Percentiles rank a stretch among this genome's conserved stretches.
Evolutionary conservation across 2,329 filamentous ascomycete species (phyloP).

Genomic region (Didymella pinodella): DNA sequence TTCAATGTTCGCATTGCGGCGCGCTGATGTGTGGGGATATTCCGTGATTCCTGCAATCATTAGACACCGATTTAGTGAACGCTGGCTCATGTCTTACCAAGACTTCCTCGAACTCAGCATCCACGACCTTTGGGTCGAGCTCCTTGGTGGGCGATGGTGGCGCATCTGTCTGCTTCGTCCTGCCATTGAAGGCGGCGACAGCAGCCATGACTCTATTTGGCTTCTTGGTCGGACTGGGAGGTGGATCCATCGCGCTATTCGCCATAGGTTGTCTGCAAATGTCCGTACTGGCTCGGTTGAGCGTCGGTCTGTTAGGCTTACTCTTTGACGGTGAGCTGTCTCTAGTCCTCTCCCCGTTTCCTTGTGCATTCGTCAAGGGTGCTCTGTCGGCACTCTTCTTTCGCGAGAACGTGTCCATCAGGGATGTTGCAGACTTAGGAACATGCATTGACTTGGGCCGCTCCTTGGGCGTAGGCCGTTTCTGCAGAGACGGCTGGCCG

Average conservation of each 20-base stretch:
- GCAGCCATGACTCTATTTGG: conserved; percentile 67
- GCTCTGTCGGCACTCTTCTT: conserved; percentile 48
- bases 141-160: conserved; percentile 44
- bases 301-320: conserved; percentile 28
- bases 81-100: conserved; percentile 62
- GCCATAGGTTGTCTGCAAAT: conserved; percentile 25
- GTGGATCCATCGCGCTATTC: conserved; percentile 26
- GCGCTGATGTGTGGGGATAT: conserved; percentile 91
- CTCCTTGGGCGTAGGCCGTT: conserved; percentile 44
- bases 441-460: conserved; percentile 63
- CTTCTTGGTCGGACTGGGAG: conserved; percentile 49
- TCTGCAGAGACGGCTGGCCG: conserved; percentile 55
- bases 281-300: conserved; percentile 44
- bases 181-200: conserved; percentile 68
- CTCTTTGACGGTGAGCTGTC: conserved; percentile 35
- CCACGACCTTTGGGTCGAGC: conserved; percentile 63
- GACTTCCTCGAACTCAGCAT: conserved; percentile 69
- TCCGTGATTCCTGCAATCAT: conserved; percentile 74
- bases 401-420: conserved; percentile 51
- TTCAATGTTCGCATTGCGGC: conserved; percentile 94
- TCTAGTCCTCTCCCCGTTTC: conserved; percentile 40
- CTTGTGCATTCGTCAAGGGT: conserved; percentile 46
- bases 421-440: conserved; percentile 52
- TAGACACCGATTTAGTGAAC: not conserved
- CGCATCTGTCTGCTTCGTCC: conserved; percentile 52